phyloP scores from a whole-genome alignment of 2,329 filamentous ascomycete species.

The Dothidotthia symphoricarpi region DNA sequence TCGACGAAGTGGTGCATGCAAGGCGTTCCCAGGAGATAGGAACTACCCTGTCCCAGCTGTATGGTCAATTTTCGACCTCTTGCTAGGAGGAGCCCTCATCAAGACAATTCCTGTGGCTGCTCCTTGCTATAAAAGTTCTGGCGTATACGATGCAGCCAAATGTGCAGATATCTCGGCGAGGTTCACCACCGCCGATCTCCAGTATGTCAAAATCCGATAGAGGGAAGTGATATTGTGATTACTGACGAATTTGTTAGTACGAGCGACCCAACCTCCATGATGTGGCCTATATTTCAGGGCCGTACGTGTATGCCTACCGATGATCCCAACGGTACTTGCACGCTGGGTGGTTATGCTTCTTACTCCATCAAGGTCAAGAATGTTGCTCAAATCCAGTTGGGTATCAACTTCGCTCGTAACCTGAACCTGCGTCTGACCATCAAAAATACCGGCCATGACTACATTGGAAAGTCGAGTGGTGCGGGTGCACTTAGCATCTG shows the following conservation, averaged over 20 bases:
- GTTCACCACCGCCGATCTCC: slow-evolving; percentile 11
- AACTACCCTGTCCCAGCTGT: slow-evolving; percentile 12
- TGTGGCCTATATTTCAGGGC: slow-evolving; percentile 27
- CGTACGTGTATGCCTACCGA: slow-evolving; percentile 22
- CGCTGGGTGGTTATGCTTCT: slow-evolving; percentile 15
- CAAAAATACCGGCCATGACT: slow-evolving; percentile 23
- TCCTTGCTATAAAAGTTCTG: slow-evolving; percentile 21
- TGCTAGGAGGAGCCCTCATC: slow-evolving; percentile 18
- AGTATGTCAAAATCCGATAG: slow-evolving; percentile 4
- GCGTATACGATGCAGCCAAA: slow-evolving; percentile 9
- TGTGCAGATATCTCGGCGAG: slow-evolving; percentile 13
- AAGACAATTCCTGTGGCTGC: slow-evolving; percentile 22
- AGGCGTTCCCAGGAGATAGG: slow-evolving; percentile 22
- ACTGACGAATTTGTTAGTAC: slow-evolving; percentile 4
- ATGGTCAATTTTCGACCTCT: slow-evolving; percentile 19
- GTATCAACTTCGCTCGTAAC: slow-evolving; percentile 20
- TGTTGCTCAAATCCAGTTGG: slow-evolving; percentile 17
- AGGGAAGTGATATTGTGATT: neutral
- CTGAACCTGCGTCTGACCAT: slow-evolving; percentile 13
- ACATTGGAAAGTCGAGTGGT: slow-evolving; percentile 25
- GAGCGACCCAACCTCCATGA: slow-evolving; percentile 24
- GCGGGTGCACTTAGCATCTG: slow-evolving; percentile 27
- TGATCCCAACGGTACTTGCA: slow-evolving; percentile 11
- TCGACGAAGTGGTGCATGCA: slow-evolving; percentile 12
- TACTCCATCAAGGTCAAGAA: slow-evolving; percentile 17